Conservation (phyloP, 495 filamentous ascomycete genomes). For the Trichoderma erinaceum region DNA sequence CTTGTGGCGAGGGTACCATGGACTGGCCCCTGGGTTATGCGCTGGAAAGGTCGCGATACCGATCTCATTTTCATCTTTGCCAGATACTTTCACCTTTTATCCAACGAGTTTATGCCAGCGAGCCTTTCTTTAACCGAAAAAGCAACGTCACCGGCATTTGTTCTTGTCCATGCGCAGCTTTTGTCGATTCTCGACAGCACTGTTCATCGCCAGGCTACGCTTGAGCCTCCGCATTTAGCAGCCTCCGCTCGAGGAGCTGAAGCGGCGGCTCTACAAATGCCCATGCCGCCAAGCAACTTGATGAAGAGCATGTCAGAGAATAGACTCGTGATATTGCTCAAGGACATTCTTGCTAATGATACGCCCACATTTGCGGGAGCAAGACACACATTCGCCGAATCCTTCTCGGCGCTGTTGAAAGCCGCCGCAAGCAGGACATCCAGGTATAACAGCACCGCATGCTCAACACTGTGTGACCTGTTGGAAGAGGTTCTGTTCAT, state of each 20-base stretch:
- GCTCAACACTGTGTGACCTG: conserved; percentile 89
- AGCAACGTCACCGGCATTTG: conserved; percentile 70
- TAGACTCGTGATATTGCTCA: conserved; percentile 76
- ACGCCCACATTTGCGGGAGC: conserved; percentile 45
- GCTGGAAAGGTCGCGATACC: conserved; percentile 86
- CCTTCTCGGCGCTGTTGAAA: conserved; percentile 68
- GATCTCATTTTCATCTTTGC: conserved; percentile 92
- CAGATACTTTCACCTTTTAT: conserved; percentile 82
- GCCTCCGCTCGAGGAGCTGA: conserved; percentile 72
- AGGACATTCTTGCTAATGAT: conserved; percentile 75
- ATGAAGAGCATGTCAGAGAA: conserved; percentile 87
- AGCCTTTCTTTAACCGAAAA: conserved; percentile 55
- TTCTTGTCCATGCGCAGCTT: conserved; percentile 81
- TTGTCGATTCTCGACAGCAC: conserved; percentile 77
- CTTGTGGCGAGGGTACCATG: conserved; percentile 69
- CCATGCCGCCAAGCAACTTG: conserved; percentile 59
- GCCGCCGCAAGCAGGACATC: conserved; percentile 69
- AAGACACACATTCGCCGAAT: conserved; percentile 69
- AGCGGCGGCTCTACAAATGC: conserved; percentile 60
- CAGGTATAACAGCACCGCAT: conserved; percentile 78
- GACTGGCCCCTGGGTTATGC: conserved; percentile 77
- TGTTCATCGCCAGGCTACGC: conserved; percentile 61
- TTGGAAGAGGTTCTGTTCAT: conserved; percentile 63
- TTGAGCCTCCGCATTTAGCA: conserved; percentile 53
- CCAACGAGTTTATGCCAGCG: conserved; percentile 69